Conservation (phyloP, 2,329 filamentous ascomycete genomes). For the Fusarium sp. region DNA sequence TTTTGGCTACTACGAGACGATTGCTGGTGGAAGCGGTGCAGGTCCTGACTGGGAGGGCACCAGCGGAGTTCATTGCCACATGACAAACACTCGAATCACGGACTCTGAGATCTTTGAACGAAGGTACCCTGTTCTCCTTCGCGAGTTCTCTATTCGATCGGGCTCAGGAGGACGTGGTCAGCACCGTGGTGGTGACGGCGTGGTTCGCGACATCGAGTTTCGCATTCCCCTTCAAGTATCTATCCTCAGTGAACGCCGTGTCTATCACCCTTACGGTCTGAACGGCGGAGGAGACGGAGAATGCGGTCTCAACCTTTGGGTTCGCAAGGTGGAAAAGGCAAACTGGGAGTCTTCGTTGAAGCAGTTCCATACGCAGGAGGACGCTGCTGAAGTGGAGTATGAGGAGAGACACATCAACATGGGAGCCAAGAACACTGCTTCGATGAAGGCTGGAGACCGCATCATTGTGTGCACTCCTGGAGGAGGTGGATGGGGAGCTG, state of each 20-base stretch:
- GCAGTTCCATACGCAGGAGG: conserved; percentile 52
- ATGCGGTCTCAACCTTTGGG: conserved; percentile 89
- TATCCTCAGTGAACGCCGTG: conserved; percentile 82
- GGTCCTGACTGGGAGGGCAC: conserved; percentile 65
- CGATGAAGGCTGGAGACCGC: conserved; percentile 80
- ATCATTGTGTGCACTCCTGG: conserved; percentile 85
- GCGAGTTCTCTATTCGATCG: conserved; percentile 74
- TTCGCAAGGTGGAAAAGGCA: conserved; percentile 74
- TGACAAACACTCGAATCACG: conserved; percentile 87
- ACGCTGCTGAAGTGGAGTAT: conserved; percentile 56
- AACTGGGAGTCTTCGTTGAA: conserved; percentile 61
- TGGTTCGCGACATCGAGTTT: conserved; percentile 83
- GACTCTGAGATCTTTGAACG: conserved; percentile 60
- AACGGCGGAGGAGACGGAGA: conserved; percentile 83
- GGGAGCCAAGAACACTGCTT: conserved; percentile 83
- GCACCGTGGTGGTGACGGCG: conserved; percentile 78
- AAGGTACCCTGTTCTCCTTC: conserved; percentile 77
- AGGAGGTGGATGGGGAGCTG: conserved; percentile 80
- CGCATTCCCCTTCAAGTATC: conserved; percentile 80
- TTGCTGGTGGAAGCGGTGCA: conserved; percentile 74
- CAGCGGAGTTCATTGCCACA: conserved; percentile 59
- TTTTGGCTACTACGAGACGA: conserved; percentile 72
- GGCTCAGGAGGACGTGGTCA: conserved; percentile 75
- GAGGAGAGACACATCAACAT: conserved; percentile 76
- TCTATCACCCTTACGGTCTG: conserved; percentile 78